Conservation (phyloP, 352 stramenopile species). For the Nothophytophthora sp. region DNA sequence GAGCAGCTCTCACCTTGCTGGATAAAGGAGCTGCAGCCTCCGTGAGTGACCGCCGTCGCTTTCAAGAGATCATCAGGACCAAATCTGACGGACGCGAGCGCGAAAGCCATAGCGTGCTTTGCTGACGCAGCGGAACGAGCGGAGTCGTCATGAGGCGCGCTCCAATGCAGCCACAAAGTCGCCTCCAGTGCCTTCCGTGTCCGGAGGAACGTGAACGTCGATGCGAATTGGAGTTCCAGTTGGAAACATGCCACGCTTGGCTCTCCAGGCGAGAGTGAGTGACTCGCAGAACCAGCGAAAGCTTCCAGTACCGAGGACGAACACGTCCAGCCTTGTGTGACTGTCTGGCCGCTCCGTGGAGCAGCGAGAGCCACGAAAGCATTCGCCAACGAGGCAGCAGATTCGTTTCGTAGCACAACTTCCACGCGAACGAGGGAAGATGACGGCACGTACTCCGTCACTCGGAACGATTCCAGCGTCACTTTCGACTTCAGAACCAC, state of each 20-base stretch:
- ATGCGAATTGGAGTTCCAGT: constrained; percentile 24
- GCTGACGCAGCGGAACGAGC: neutral
- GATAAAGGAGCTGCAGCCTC: neutral
- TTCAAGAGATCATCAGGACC: constrained; percentile 11
- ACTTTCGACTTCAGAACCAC: constrained; percentile 18
- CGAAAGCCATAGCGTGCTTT: constrained; percentile 8
- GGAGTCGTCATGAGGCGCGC: constrained; percentile 1
- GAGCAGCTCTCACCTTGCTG: constrained; percentile 14
- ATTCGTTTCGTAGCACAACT: constrained; percentile 31
- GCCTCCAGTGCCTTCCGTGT: constrained; percentile 13
- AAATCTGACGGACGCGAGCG: constrained; percentile 25
- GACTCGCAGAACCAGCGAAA: too few relatives aligned
- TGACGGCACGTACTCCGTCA: constrained; percentile 40
- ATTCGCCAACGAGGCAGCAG: constrained; percentile 13
- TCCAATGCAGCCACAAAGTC: constrained; percentile 34
- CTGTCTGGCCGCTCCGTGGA: neutral
- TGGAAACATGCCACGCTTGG: constrained; percentile 15
- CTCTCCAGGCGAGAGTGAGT: too few relatives aligned
- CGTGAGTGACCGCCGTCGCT: neutral
- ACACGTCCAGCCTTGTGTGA: constrained; percentile 17
- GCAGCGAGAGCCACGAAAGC: constrained; percentile 29
- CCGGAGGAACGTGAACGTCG: constrained; percentile 27
- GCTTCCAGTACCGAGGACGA: constrained; percentile 22
- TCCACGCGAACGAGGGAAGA: constrained; percentile 32
- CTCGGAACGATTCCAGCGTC: constrained; percentile 26